These are phyloP conservation scores for Pseudopyrenochaeta lycopersici DNA, from an alignment of 2,329 filamentous ascomycete genomes.

Conservation along the genomic window DNA sequence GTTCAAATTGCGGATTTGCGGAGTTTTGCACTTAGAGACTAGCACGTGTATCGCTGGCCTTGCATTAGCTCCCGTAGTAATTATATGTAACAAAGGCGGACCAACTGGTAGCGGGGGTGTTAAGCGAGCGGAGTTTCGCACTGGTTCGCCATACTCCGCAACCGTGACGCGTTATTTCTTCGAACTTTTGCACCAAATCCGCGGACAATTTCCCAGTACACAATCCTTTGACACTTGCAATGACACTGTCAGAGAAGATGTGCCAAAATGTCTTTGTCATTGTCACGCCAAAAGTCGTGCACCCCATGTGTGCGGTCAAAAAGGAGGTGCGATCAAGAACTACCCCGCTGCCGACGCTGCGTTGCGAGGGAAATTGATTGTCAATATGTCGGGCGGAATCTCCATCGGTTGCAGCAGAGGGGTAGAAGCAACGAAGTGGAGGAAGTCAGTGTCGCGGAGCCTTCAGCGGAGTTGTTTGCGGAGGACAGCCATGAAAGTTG, in stretches of 20 bases:
- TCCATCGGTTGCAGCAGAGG: no score
- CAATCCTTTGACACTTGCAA: not conserved
- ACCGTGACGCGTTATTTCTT: not conserved
- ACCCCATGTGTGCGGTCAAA: slow-evolving; percentile 21
- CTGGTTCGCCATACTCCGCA: not conserved
- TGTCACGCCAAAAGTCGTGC: slow-evolving; percentile 22
- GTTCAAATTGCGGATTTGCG: no score
- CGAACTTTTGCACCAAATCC: not conserved
- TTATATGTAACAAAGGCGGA: no score
- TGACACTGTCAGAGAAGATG: not conserved
- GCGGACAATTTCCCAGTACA: not conserved
- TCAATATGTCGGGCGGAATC: slow-evolving; percentile 10
- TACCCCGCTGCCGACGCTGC: slow-evolving; percentile 22
- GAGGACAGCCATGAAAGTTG: not conserved
- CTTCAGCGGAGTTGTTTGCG: not conserved
- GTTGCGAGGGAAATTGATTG: slow-evolving; percentile 15
- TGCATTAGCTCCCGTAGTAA: not conserved
- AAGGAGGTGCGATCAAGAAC: slow-evolving; percentile 20
- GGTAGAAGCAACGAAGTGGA: not conserved
- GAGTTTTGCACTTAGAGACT: not conserved
- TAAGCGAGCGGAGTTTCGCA: not conserved
- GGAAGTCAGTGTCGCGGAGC: not conserved
- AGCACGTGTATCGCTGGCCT: not conserved
- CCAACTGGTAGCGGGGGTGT: not conserved
- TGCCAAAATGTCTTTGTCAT: not conserved